Evolutionary conservation across 2,329 filamentous ascomycete genomes (phyloP), one percentile per base, ranked within the genome.

Genomic region (Hymenoscyphus scutula): DNA sequence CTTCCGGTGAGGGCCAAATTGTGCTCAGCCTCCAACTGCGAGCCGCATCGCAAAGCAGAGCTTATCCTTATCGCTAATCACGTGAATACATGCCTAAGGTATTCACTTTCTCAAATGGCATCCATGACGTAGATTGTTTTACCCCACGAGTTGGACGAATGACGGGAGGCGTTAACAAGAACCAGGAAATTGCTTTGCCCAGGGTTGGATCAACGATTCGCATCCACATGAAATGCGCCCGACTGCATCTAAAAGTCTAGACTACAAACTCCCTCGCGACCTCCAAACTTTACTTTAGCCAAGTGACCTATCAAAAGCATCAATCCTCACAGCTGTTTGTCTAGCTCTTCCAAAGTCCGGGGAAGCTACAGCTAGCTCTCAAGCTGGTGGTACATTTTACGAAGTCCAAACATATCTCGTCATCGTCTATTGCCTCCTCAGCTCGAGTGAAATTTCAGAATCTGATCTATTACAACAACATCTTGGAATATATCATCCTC

Each of bases 361-460:
- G 53, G 53, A 32, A 54, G 53, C 53, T 54, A 19, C 53, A n/a
- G 23, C 2, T 19, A 23, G 4, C 2, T 53, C 27, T 53, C 48
- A 6, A 51, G 45, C 45, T 51, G 45, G 45, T 51, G 19, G 41
- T 23, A 29, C 51, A 4, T 54, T 54, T 29, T 54, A 30, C 53
- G 23, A 53, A 53, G 29, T 25, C 48, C 15, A n/a, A 56, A 54
- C 56, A 51, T 30, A 53, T 23, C 13, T 60, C 13, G 15, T 55
- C 53, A 17, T 38, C 41, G 34, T 34, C 27, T 53, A 25, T 48
- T 34, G 56, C 53, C 63, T 63, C 58, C 59, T 63, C 60, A 58
- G 17, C 58, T 32, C 53, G n/a, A 29, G 30, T 32, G 25, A 54
- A 7, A 4, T n/a, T 25, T 13, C 11, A 25, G 5, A 17, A 17